Percentiles rank a stretch among this genome's conserved stretches.
Evolutionary conservation across 192 early-diverging fungal genomes (phyloP).

Genomic region (Obelidium mucronatum): DNA sequence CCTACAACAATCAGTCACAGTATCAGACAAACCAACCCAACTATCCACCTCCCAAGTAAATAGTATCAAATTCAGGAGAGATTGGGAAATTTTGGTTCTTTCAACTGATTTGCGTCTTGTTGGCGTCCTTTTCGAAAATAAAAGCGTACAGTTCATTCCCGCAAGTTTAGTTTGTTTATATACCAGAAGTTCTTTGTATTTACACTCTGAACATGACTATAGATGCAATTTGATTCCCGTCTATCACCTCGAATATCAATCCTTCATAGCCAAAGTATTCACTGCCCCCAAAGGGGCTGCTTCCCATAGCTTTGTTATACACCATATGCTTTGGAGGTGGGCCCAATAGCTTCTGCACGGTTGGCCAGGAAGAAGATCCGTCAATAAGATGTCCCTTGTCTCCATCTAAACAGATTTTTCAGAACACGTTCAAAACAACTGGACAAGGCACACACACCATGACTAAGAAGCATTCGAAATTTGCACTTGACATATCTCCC

Average conservation of each 20-base stretch:
- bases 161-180: too few species aligned
- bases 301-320: constrained; percentile 25
- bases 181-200: too few species aligned
- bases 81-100: too few species aligned
- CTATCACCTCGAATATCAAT: constrained; percentile 26
- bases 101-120: too few species aligned
- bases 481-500: background rate
- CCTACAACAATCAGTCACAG: too few species aligned
- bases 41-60: too few species aligned
- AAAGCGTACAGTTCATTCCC: too few species aligned
- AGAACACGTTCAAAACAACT: background rate
- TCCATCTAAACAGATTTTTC: constrained; percentile 6
- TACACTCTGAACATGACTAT: constrained; percentile 17
- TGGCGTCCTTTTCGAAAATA: too few species aligned
- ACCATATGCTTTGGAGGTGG: constrained; percentile 18
- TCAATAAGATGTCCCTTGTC: constrained; percentile 7
- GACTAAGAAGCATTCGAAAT: constrained; percentile 2
- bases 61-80: too few species aligned
- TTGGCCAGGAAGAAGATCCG: background rate
- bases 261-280: constrained; percentile 29
- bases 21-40: too few species aligned
- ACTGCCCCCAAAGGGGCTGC: constrained; percentile 22
- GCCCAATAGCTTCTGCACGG: constrained; percentile 14
- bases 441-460: background rate
- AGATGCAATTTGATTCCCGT: constrained; percentile 16